Base-by-base conservation (phyloP, 2,329 filamentous ascomycete species). In the Sphaerulina vaccinii region DNA sequence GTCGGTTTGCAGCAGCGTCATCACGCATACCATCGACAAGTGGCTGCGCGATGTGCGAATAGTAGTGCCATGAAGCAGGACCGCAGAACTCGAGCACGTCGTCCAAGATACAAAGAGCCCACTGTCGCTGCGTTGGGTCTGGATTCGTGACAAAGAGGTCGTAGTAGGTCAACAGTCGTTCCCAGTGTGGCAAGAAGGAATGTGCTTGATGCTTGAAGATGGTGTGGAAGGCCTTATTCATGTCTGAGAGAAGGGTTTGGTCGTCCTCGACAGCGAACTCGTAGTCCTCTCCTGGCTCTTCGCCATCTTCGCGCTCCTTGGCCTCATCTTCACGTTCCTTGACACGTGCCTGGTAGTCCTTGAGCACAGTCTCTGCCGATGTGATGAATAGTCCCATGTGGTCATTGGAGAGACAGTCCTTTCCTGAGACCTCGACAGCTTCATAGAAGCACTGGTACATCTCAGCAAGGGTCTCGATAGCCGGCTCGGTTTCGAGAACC, bases 371-470 rank as follows among this genome's bases (percentile, higher is more conserved):
- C 65, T 86, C 83, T 40, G 91, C 90, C 1, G 87, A 86, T 58
- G 90, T 85, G 62, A 97, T 92, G 71, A 97, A 99, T 38, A 83
- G 83, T 51, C 79, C 77, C 87, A 99, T 91, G 69, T 96, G 87
- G 33, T 85, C 79, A 33, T 79, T 76, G 5, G 80, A 88, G 40
- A 99, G 79, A 67, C 86, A 92, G 63, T 88, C 84, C 71, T 88
- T 89, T 54, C 92, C 92, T 59, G 95, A 83, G 18, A 96, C 91
- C 73, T 97, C 92, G 6, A 99, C 85, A 21, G 90, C 96, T 71
- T 99, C 93, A 71, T 99, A 99, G 77, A 99, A 99, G 76, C 93
- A 99, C 72, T 97, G 92, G 73, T 96, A 99, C 90, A 99, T 96
- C 73, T 97, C 93, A 1, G 93, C 92, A 40, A 99, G 80, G 0